Evolutionary conservation across 306 rosid species (phyloP).

Genomic region (Begonia peltatifolia): DNA sequence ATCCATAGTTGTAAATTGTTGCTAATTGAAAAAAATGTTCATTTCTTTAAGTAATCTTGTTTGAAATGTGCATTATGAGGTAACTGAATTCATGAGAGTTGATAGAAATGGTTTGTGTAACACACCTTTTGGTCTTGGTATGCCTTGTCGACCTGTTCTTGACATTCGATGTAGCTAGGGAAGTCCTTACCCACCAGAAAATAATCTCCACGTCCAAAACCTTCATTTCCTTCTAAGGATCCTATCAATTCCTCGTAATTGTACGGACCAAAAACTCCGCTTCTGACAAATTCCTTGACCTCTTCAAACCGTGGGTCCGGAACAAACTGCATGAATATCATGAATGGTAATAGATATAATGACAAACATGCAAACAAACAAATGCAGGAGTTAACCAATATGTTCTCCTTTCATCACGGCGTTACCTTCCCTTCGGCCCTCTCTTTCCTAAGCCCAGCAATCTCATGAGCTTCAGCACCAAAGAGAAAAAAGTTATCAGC

Average conservation of each 20-base stretch:
- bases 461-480: conserved; percentile 90
- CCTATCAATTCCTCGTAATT: conserved; percentile 66
- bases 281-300: conserved; percentile 62
- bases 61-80: background rate
- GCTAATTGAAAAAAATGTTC: no score
- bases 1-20: no score
- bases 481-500: conserved; percentile 87
- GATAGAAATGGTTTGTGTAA: conserved; percentile 1
- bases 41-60: no score
- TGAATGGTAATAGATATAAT: background rate
- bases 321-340: conserved; percentile 44
- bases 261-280: conserved; percentile 75
- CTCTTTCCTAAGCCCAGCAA: conserved; percentile 80
- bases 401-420: background rate
- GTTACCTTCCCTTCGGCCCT: conserved; percentile 86
- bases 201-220: conserved; percentile 86
- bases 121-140: conserved; percentile 68
- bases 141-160: conserved; percentile 78
- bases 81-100: conserved; percentile 5
- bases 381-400: background rate
- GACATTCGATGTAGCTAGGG: conserved; percentile 94
- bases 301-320: conserved; percentile 93
- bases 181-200: conserved; percentile 97
- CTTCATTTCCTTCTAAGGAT: conserved; percentile 89
- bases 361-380: background rate